Evolutionary conservation across 192 early-diverging fungal genomes (phyloP), one percentile per base, ranked within the genome.

Genomic region (Coemansia guatemalensis): DNA sequence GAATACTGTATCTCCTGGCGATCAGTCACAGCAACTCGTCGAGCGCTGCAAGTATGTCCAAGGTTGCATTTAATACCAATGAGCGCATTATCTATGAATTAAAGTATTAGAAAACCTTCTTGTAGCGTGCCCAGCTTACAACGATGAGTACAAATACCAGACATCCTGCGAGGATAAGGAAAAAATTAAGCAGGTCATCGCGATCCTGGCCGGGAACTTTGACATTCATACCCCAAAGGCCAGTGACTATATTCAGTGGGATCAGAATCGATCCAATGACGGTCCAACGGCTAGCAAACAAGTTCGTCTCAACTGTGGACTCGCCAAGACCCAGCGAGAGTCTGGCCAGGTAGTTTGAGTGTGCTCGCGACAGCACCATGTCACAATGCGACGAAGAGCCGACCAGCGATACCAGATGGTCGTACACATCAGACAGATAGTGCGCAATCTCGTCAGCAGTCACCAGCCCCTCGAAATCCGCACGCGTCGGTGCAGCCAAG

Each of bases 221-320:
- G 20, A 82, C 81, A 50, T 85, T 83, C 80, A 84, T 84, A 47
- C 86, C 86, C 72, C 74, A 87, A 12, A 88, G 65, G 22, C 92
- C 93, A 7, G 94, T 92, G 9, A 97, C 85, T 22, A 97, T 64
- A 56, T 94, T 95, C 52, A 97, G 78, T 1, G 96, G 96, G 23
- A 98, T 83, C 9, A 98, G 67, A 51, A 98, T 92, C 56, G 85
- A 87, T 7, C 90, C 95, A 21, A 97, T 68, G 33, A 92, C 90
- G 0, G 93, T 96, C 76, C 96, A 86, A 39, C 86, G 84, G 58
- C 89, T 88, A 5, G 96, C 88, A 18, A 92, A 90, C 48, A 89
- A 84, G 53, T 91, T 93, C 18, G 93, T 95, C 49, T 85, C 78
- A 58, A 93, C 91, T 22, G 88, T 87, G 12, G 85, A 75, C 51